Percentiles rank a stretch among this genome's conserved stretches.
Conservation (phyloP, 768 basidiomycete species). For the Cystofilobasidium bisporidii region DNA sequence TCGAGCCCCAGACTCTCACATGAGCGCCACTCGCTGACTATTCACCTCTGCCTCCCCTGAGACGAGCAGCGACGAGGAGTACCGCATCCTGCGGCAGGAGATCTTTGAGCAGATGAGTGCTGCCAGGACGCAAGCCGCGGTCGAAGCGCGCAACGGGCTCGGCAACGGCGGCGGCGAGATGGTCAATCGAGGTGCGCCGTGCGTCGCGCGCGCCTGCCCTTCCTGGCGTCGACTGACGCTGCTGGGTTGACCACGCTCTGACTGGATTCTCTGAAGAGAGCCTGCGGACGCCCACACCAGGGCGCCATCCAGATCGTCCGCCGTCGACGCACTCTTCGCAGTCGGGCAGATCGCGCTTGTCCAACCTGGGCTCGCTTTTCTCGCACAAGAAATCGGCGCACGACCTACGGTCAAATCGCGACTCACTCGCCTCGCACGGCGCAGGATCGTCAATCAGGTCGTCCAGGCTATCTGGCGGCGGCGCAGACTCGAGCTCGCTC, state of each 20-base stretch:
- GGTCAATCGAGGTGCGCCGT: slow-evolving; percentile 12
- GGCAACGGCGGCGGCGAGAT: neutral
- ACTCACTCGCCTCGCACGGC: neutral
- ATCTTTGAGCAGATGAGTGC: slow-evolving; percentile 21
- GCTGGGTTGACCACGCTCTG: no score
- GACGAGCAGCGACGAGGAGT: slow-evolving; percentile 24
- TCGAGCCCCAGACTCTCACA: no score
- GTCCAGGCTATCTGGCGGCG: neutral
- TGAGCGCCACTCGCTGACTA: no score
- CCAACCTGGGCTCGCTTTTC: slow-evolving; percentile 16
- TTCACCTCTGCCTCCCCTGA: no score
- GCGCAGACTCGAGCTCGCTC: neutral
- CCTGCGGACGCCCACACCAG: slow-evolving; percentile 4
- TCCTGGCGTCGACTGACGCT: no score
- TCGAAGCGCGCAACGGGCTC: neutral
- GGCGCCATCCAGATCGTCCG: slow-evolving; percentile 3
- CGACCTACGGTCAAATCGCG: slow-evolving; percentile 1
- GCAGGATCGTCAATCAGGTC: neutral
- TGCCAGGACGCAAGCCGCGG: neutral
- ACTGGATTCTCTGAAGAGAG: neutral
- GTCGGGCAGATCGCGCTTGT: slow-evolving; percentile 2
- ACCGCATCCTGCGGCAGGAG: slow-evolving; percentile 10
- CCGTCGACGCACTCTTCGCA: slow-evolving; percentile 15
- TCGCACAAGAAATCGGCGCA: slow-evolving; percentile 1
- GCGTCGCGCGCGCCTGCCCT: no score